phyloP scores from a whole-genome alignment of 108 stramenopile species.

The Fragilaria radians region DNA sequence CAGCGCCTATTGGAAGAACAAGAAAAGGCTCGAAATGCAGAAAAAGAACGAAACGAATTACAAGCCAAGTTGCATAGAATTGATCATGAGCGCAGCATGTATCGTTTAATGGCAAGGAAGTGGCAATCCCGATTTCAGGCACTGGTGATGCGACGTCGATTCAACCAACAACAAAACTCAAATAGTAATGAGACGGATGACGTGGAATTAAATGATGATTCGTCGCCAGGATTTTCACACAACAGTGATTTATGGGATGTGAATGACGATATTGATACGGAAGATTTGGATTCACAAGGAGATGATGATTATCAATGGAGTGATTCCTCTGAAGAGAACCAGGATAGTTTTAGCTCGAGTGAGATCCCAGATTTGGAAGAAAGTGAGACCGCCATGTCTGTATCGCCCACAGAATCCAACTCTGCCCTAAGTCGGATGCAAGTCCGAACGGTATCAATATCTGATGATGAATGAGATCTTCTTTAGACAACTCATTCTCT shows the following conservation, averaged over 20 bases:
- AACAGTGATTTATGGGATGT: no score
- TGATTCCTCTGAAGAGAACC: no score
- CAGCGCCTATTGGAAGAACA: conserved; percentile 61
- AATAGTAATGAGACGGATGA: no score
- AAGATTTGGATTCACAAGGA: no score
- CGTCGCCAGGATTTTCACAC: no score
- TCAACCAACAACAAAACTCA: no score
- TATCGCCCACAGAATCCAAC: background rate
- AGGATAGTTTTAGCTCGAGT: background rate
- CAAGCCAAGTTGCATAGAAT: conserved; percentile 38
- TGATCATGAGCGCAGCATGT: conserved; percentile 45
- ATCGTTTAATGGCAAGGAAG: conserved; percentile 51
- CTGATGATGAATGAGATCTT: no score
- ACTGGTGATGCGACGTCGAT: conserved; percentile 14
- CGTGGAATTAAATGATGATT: no score
- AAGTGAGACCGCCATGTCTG: background rate
- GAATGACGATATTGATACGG: no score
- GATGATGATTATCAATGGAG: no score
- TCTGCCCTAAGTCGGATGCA: background rate
- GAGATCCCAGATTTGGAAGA: background rate
- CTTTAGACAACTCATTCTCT: no score
- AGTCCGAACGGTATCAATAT: background rate
- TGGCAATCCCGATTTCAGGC: conserved; percentile 58
- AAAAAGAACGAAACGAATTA: conserved; percentile 47
- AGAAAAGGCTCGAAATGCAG: conserved; percentile 37